Conservation (phyloP, 202 grass and related monocot genomes). For the Alloteropsis angusta region DNA sequence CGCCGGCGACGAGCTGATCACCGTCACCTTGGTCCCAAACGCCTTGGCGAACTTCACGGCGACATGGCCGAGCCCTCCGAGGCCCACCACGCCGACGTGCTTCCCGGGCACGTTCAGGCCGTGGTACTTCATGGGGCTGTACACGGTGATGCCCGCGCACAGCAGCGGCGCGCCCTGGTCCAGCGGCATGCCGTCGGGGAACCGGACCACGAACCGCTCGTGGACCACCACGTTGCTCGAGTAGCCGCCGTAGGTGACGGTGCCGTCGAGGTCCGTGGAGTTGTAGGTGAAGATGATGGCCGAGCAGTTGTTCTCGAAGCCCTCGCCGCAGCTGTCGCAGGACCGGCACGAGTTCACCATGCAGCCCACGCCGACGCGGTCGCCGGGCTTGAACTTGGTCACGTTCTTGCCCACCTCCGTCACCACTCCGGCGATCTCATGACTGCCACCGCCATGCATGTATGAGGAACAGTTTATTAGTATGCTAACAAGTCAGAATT, state of each 20-base stretch:
- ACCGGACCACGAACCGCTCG: constrained; percentile 50
- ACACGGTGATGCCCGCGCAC: constrained; percentile 72
- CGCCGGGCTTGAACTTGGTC: constrained; percentile 32
- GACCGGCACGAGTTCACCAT: constrained; percentile 59
- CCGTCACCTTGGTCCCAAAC: constrained; percentile 65
- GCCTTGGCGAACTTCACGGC: constrained; percentile 73
- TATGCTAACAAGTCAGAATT: not conserved
- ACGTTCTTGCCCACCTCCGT: constrained; percentile 47
- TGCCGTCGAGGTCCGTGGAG: constrained; percentile 46
- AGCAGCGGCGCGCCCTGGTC: constrained; percentile 62
- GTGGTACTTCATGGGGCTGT: constrained; percentile 69
- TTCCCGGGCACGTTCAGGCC: constrained; percentile 35
- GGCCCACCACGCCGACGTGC: constrained; percentile 69
- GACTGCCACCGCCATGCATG: not conserved
- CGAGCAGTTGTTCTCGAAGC: constrained; percentile 61
- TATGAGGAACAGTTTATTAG: not conserved
- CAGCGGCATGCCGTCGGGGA: constrained; percentile 61
- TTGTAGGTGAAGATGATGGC: constrained; percentile 49
- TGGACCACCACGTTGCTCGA: constrained; percentile 51
- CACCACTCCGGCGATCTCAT: constrained; percentile 49
- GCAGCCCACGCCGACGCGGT: constrained; percentile 56
- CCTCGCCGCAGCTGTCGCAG: constrained; percentile 32
- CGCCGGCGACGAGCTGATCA: constrained; percentile 45
- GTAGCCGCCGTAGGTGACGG: constrained; percentile 67
- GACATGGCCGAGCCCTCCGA: constrained; percentile 71